Base-by-base conservation (phyloP, 345 rosid species). In the Ceriops decandra region DNA sequence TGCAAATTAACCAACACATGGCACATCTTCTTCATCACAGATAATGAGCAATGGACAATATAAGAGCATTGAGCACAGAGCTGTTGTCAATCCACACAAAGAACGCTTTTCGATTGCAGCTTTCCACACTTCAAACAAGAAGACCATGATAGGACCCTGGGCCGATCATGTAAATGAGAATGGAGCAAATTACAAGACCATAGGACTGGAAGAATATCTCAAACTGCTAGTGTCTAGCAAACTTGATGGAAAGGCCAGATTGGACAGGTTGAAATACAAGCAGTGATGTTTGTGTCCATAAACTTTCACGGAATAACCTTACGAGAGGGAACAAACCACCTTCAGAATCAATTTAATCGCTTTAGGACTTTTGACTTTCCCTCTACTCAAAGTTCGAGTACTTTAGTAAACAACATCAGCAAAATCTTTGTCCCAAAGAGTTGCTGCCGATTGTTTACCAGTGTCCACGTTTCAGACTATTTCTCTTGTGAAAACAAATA, bases 11-110 rank as follows among this genome's bases (percentile, higher is more conserved):
- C 47, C 47, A 1, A 38, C 3, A 11, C 47, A 38, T 10, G 47
- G 6, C 7, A 5, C 6, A 1, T 13, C 16, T 24, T 17, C 36
- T 22, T 10, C 59, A 13, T 38, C 16, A 35, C 62, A 80, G 82
- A 80, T 78, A 19, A 72, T 76, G 76, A 78, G 82, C 77, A 78
- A 80, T 31, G 77, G 81, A 46, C 59, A 70, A 7, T 82, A 83
- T 38, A 83, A 77, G 61, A 80, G 84, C 63, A 79, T 81, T 13
- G 79, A 81, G 66, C 88, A 86, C 64, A 77, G 88, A 53, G 87
- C 76, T 2, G 68, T 83, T 7, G 81, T 78, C 52, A 78, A 84
- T 61, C 69, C 74, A 53, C 64, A 70, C 11, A 82, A 74, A 19
- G 80, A 84, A 57, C 60, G 71, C 2, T 61, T 72, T 26, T 76